Conservation (phyloP, 176 grass and related monocot genomes). For the Phyllostachys edulis region DNA sequence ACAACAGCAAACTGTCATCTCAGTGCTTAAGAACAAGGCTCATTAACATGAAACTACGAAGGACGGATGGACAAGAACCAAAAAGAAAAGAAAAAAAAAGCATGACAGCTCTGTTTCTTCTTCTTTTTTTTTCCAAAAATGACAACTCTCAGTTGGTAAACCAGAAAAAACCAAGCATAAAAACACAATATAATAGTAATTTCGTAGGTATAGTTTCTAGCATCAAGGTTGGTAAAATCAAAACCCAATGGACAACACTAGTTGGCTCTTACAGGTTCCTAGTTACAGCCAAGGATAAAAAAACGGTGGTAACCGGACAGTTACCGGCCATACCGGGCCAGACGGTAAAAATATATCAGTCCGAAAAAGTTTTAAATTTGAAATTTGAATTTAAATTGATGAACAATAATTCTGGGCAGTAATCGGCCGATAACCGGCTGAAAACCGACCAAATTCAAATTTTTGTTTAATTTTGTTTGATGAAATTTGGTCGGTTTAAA, state of each 20-base stretch:
- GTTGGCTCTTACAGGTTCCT: background rate
- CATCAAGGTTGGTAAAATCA: background rate
- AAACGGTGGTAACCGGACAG: too few relatives aligned
- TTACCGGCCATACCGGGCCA: too few relatives aligned
- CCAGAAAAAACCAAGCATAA: background rate
- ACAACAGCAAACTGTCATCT: background rate
- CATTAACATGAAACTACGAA: background rate
- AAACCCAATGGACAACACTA: background rate
- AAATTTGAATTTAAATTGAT: background rate
- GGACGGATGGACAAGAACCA: background rate
- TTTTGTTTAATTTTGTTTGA: background rate
- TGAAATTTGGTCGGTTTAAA: too few relatives aligned
- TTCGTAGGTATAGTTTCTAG: conserved; percentile 1
- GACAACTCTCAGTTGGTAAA: background rate
- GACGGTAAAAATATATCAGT: too few relatives aligned
- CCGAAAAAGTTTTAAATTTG: background rate
- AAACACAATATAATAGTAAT: conserved; percentile 6
- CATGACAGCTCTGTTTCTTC: background rate
- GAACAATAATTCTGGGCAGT: background rate
- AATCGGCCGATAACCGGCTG: background rate
- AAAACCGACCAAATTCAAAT: background rate
- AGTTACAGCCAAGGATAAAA: background rate
- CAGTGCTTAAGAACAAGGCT: background rate
- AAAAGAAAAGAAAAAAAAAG: background rate
- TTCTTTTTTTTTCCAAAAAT: background rate